phyloP scores from a whole-genome alignment of 345 rosid genomes.

The Lepidium sativum region DNA sequence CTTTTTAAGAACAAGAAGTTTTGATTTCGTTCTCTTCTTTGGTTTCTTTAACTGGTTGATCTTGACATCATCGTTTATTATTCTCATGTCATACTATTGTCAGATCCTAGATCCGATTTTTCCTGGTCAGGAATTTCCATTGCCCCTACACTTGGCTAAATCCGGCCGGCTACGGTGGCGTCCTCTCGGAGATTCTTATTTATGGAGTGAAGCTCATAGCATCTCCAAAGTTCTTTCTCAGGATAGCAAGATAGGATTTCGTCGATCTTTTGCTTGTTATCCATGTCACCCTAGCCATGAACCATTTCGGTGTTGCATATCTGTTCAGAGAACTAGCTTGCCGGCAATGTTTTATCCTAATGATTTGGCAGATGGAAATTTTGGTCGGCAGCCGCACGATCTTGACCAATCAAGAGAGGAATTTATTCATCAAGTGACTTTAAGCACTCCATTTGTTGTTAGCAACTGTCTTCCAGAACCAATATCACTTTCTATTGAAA shows the following conservation, averaged over 20 bases:
- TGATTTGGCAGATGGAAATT: slow-evolving; percentile 28
- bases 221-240: slow-evolving; percentile 65
- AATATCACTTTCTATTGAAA: slow-evolving; percentile 56
- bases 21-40: neutral
- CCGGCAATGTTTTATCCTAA: slow-evolving; percentile 33
- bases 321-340: slow-evolving; percentile 49
- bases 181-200: slow-evolving; percentile 66
- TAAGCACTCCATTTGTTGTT: slow-evolving; percentile 67
- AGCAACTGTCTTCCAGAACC: slow-evolving; percentile 72
- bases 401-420: slow-evolving; percentile 35
- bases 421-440: slow-evolving; percentile 55
- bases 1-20: neutral
- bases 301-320: slow-evolving; percentile 84
- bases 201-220: slow-evolving; percentile 92
- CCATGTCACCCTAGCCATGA: slow-evolving; percentile 86
- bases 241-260: slow-evolving; percentile 68
- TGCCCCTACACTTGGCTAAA: slow-evolving; percentile 90
- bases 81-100: slow-evolving; percentile 10
- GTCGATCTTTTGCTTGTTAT: slow-evolving; percentile 82
- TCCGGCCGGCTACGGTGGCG: slow-evolving; percentile 91
- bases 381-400: slow-evolving; percentile 29
- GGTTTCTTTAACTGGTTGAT: neutral
- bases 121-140: slow-evolving; percentile 85
- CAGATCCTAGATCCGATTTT: slow-evolving; percentile 82
- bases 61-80: neutral